phyloP scores from a whole-genome alignment of 257 asterid species.

The Catharanthus roseus region DNA sequence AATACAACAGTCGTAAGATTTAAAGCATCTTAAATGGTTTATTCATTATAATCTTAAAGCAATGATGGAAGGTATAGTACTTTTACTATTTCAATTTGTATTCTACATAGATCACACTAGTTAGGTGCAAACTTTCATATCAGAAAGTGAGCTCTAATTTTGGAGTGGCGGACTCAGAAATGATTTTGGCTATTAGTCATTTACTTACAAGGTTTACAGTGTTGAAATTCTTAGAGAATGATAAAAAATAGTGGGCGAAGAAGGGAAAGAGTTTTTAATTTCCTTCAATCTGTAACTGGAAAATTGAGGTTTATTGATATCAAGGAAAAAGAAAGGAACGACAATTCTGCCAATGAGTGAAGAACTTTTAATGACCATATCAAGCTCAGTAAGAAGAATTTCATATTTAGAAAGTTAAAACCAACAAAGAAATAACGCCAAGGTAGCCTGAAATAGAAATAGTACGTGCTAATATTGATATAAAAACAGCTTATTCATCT shows the following conservation, averaged over 20 bases:
- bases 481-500: neutral
- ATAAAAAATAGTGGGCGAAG: neutral
- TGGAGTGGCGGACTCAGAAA: too few relatives aligned
- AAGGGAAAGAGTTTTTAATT: neutral
- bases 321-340: neutral
- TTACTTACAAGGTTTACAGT: neutral
- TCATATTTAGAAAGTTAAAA: neutral
- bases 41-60: neutral
- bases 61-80: neutral
- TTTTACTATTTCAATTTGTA: neutral
- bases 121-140: neutral
- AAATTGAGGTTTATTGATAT: neutral
- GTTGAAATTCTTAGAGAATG: neutral
- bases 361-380: neutral
- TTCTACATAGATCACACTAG: too few relatives aligned
- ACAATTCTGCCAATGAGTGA: neutral
- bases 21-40: too few relatives aligned
- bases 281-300: neutral
- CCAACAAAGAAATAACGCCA: neutral
- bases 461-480: neutral
- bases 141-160: too few relatives aligned
- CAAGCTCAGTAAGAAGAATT: neutral
- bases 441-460: neutral
- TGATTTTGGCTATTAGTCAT: neutral
- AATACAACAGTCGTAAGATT: neutral